phyloP scores from a whole-genome alignment of 257 asterid species.

The Capsicum chinense region DNA sequence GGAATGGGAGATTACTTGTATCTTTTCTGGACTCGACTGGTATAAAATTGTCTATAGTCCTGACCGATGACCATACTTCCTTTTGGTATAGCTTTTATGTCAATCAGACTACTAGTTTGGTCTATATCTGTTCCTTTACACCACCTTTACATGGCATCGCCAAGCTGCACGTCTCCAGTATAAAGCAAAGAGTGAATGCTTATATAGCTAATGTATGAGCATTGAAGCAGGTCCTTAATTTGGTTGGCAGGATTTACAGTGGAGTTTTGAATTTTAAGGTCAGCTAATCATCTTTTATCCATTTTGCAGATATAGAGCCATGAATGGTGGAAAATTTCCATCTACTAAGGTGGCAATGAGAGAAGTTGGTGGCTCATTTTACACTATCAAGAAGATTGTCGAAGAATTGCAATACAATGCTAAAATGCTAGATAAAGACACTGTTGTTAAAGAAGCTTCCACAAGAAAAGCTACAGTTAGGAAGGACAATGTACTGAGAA shows the following conservation, averaged over 20 bases:
- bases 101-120: constrained; percentile 2
- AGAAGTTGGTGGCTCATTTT: constrained; percentile 70
- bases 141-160: constrained; percentile 12
- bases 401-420: constrained; percentile 62
- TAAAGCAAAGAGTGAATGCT: background rate
- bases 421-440: constrained; percentile 34
- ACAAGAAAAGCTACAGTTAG: constrained; percentile 31
- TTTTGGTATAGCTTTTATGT: background rate
- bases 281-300: constrained; percentile 13
- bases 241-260: background rate
- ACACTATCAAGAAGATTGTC: constrained; percentile 51
- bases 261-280: background rate
- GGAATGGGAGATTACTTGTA: background rate
- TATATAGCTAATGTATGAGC: background rate
- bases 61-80: background rate
- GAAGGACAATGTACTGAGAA: constrained; percentile 35
- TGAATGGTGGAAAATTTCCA: constrained; percentile 86
- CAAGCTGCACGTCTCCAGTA: background rate
- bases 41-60: background rate
- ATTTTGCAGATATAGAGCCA: constrained; percentile 64
- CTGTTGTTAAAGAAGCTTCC: constrained; percentile 2
- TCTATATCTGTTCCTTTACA: constrained; percentile 8
- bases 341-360: constrained; percentile 40
- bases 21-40: background rate
- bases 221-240: constrained; percentile 8